These are phyloP conservation scores for Naganishia sp. DNA, from an alignment of 1,284 basidiomycete species.

Conservation along the genomic window DNA sequence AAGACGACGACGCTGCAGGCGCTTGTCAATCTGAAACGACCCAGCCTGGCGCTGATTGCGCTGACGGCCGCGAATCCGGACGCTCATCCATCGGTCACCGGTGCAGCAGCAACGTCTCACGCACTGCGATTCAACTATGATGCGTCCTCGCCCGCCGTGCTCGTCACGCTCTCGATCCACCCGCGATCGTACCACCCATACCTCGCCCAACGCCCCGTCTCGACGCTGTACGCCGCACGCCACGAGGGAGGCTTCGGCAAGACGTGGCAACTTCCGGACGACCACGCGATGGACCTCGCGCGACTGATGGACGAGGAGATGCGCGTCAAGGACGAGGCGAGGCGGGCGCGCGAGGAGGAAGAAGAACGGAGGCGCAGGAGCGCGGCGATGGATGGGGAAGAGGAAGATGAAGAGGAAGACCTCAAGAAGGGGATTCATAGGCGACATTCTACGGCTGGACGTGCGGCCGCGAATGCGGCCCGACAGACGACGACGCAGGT, in stretches of 20 bases:
- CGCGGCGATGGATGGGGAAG: constrained; percentile 25
- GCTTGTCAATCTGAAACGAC: constrained; percentile 85
- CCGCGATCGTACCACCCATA: constrained; percentile 59
- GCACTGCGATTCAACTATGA: constrained; percentile 85
- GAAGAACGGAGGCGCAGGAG: constrained; percentile 15
- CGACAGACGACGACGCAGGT: background rate
- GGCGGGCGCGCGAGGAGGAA: constrained; percentile 34
- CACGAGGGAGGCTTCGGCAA: constrained; percentile 79
- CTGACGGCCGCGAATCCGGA: constrained; percentile 57
- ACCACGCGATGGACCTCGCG: constrained; percentile 52
- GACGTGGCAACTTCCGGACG: constrained; percentile 68
- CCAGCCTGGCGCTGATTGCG: constrained; percentile 73
- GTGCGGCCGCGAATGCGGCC: background rate
- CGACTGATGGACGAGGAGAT: constrained; percentile 39
- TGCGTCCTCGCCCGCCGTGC: constrained; percentile 77
- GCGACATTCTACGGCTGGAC: background rate
- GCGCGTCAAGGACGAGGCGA: constrained; percentile 35
- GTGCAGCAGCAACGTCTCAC: constrained; percentile 54
- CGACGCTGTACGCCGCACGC: constrained; percentile 16
- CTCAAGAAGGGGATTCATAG: constrained; percentile 1
- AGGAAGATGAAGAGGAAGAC: constrained; percentile 22
- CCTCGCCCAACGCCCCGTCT: constrained; percentile 53
- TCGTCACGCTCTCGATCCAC: constrained; percentile 70
- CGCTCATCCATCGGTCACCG: constrained; percentile 51
- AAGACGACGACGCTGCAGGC: constrained; percentile 87